Base-by-base conservation (phyloP, 345 rosid genomes). In the Euphorbia pulcherrima region DNA sequence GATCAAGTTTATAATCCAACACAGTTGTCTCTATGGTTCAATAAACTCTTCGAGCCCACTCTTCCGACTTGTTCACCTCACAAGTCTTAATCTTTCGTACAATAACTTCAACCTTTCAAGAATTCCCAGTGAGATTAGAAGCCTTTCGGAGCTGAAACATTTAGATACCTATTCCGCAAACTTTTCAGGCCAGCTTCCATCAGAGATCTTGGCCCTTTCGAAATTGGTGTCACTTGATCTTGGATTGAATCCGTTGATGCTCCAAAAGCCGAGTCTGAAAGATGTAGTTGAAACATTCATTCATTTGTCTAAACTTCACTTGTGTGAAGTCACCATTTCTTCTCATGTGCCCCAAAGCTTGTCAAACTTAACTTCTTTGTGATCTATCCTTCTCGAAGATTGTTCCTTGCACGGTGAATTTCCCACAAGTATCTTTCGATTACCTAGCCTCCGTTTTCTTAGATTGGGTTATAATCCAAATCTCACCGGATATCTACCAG, bases 301-400 rank as follows among this genome's bases (percentile, higher is more conserved):
- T 17, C 2, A 21, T 0, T 23, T 60, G 28, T 1, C 24, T 11
- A 6, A 37, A 4, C 64, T 60, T 60, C 16, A 21, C 0, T 4
- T 60, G 21, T 20, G 17, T 4, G 48, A 0, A 1, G 28, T 60
- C 29, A 10, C 0, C 28, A 60, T 60, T 37, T 60, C 28, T 60
- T 60, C 64, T 37, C 8, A 10, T 3, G 18, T 60, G 0, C 64
- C 64, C 39, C 48, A 5, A 2, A 20, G 48, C 48, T 39, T 60
- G 48, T 26, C 48, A 20, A 60, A 60, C 48, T 60, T 37, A 20
- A n/a, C 48, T 60, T 60, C 48, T 39, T 60, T 60, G 64, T n/a
- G 29, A 9, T 10, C 29, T 20, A 28, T 60, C 18, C 28, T 20
- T 60, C 64, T 37, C 7, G 9, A 3, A 37, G 17, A 20, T 10